Evolutionary conservation across 352 stramenopile genomes (phyloP).

Genomic region (Pythium grandisporangium): DNA sequence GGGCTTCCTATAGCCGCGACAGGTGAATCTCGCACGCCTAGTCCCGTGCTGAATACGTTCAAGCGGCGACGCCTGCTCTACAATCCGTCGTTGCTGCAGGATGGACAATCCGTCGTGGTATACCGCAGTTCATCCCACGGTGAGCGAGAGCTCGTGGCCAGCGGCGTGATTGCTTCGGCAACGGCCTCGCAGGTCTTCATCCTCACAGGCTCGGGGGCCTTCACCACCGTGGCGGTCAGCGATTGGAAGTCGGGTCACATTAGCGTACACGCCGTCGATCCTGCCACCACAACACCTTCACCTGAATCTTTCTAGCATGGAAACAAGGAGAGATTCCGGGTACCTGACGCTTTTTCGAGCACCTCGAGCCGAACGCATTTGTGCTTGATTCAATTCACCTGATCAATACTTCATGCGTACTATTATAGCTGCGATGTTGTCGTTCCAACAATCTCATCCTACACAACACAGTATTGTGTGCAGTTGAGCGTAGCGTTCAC

Average conservation of each 20-base stretch:
- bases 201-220: constrained; percentile 18
- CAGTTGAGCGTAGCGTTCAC: too few relatives aligned
- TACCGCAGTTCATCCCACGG: constrained; percentile 9
- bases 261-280: constrained; percentile 9
- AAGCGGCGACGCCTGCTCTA: constrained; percentile 22
- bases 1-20: too few relatives aligned
- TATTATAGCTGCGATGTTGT: too few relatives aligned
- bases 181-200: constrained; percentile 39
- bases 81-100: constrained; percentile 40
- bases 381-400: too few relatives aligned
- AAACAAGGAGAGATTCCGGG: too few relatives aligned
- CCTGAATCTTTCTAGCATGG: too few relatives aligned
- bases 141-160: constrained; percentile 12
- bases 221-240: constrained; percentile 27
- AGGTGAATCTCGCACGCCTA: background rate
- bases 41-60: background rate
- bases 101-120: constrained; percentile 47
- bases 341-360: too few relatives aligned
- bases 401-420: too few relatives aligned
- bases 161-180: constrained; percentile 38
- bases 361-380: too few relatives aligned
- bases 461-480: too few relatives aligned
- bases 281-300: too few relatives aligned
- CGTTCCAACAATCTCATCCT: too few relatives aligned
- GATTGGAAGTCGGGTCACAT: constrained; percentile 34